Conservation (phyloP, 495 filamentous ascomycete genomes). For the Durotheca rogersii region DNA sequence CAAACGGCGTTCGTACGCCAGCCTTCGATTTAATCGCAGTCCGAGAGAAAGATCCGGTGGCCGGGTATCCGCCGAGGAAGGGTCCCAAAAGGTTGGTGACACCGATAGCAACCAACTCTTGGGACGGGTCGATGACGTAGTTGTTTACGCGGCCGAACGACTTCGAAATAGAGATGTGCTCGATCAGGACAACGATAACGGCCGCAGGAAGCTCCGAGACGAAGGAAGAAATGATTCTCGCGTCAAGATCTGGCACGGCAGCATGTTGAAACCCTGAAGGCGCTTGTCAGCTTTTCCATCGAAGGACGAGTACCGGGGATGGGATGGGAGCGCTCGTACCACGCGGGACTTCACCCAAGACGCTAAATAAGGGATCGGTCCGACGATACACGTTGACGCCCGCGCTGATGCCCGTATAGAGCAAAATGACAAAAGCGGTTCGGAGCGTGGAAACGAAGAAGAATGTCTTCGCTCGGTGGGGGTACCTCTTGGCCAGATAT, state of each 20-base stretch:
- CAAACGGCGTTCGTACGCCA: slow-evolving; percentile 89
- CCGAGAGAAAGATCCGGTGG: slow-evolving; percentile 94
- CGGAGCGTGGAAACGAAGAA: slow-evolving; percentile 50
- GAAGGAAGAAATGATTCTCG: slow-evolving; percentile 37
- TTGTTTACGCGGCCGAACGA: slow-evolving; percentile 97
- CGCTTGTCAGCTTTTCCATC: slow-evolving; percentile 1
- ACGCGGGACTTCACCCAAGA: slow-evolving; percentile 46
- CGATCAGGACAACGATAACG: slow-evolving; percentile 83
- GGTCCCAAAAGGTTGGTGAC: slow-evolving; percentile 89
- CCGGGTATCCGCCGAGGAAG: slow-evolving; percentile 91
- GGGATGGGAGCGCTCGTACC: slow-evolving; percentile 32
- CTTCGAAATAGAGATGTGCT: slow-evolving; percentile 97
- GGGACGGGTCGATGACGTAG: slow-evolving; percentile 96
- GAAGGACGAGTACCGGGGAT: not conserved
- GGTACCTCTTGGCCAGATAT: slow-evolving; percentile 44
- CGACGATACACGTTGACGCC: slow-evolving; percentile 34
- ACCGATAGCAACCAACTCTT: slow-evolving; percentile 95
- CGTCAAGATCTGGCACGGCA: slow-evolving; percentile 39
- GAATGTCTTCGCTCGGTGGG: slow-evolving; percentile 39
- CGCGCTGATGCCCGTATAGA: slow-evolving; percentile 47
- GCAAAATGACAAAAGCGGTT: slow-evolving; percentile 46
- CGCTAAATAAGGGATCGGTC: slow-evolving; percentile 40
- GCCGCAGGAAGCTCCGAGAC: slow-evolving; percentile 39
- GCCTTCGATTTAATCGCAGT: slow-evolving; percentile 99
- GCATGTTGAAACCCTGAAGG: slow-evolving; percentile 46